A percentile compares a stretch with the other conserved stretches of the same genome.
phyloP scores from a whole-genome alignment of 73 alveolate species.

The Urostyla sp. region DNA sequence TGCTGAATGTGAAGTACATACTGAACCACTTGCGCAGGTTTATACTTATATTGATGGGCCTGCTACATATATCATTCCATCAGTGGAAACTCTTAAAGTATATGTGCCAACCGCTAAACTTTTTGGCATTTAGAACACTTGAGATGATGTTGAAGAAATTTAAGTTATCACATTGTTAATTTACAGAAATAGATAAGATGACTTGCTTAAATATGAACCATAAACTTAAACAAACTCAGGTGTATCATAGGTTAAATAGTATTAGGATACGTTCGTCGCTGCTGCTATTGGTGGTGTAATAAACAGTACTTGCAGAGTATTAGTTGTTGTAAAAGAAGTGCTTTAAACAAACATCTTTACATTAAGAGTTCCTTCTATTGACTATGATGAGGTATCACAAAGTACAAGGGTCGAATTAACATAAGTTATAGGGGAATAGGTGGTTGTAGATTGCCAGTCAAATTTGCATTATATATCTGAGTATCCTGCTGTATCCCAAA shows the following conservation, averaged over 20 bases:
- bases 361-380: too few relatives aligned
- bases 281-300: slow-evolving; percentile 24
- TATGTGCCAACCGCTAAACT: slow-evolving; percentile 37
- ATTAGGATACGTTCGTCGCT: background rate
- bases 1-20: slow-evolving; percentile 61
- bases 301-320: background rate
- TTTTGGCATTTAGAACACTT: slow-evolving; percentile 21
- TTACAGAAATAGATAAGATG: slow-evolving; percentile 14
- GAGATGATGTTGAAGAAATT: slow-evolving; percentile 1
- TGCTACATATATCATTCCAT: slow-evolving; percentile 29
- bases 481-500: slow-evolving; percentile 29
- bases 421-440: too few relatives aligned
- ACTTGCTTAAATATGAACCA: slow-evolving; percentile 9
- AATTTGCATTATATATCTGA: background rate
- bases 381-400: slow-evolving; percentile 32
- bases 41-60: background rate
- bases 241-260: slow-evolving; percentile 2
- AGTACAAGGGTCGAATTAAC: background rate
- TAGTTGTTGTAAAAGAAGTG: too few relatives aligned
- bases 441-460: background rate
- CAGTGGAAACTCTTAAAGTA: slow-evolving; percentile 20
- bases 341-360: too few relatives aligned
- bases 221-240: background rate
- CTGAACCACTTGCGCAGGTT: slow-evolving; percentile 71
- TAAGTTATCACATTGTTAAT: slow-evolving; percentile 19